Base-by-base conservation (phyloP, 768 basidiomycete species). In the Gloeophyllum trabeum region DNA sequence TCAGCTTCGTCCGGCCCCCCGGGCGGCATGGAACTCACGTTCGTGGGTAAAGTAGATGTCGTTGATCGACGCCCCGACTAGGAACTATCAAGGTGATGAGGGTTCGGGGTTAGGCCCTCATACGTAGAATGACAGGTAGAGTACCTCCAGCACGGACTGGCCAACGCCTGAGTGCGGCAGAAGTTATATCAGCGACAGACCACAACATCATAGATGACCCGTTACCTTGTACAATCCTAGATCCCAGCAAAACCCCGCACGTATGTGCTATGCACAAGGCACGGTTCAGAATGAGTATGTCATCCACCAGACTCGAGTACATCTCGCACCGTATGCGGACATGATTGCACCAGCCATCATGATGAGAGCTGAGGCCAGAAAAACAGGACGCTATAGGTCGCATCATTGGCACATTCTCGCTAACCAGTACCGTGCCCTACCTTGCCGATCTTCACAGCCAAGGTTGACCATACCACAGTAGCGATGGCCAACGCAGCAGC, bases 1-100 rank as follows among this genome's bases (percentile, higher is more conserved):
- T 34, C 25, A 21, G 20, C 22, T 7, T 3, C 19, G 18, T 14
- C 12, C 20, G 4, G 19, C 24, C 21, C 21, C 19, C 25, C 20
- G 16, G 24, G 26, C 19, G 7, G 23, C 21, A 26, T 24, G 40
- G 20, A 42, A 23, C 28, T 32, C 25, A 34, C 28, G 35, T 25
- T 47, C 46, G 22, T 48, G 47, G 13, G 40, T 35, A 24, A 47
- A 48, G 24, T 47, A 48, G n/a, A 48, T 47, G 16, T 48, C 47
- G 24, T 45, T 43, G 12, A 48, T 34, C 20, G 46, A 47, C 21
- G 37, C 40, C 4, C 43, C 26, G 22, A 7, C 20, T 16, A 32
- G 28, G 28, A 32, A 32, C 28, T 32, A 32, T 32, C 10, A 32
- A 32, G n/a, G n/a, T n/a, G n/a, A n/a, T n/a, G n/a, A n/a, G n/a